Evolutionary conservation across 1,139 yeast genomes (phyloP).

Genomic region (Pichia sp.): DNA sequence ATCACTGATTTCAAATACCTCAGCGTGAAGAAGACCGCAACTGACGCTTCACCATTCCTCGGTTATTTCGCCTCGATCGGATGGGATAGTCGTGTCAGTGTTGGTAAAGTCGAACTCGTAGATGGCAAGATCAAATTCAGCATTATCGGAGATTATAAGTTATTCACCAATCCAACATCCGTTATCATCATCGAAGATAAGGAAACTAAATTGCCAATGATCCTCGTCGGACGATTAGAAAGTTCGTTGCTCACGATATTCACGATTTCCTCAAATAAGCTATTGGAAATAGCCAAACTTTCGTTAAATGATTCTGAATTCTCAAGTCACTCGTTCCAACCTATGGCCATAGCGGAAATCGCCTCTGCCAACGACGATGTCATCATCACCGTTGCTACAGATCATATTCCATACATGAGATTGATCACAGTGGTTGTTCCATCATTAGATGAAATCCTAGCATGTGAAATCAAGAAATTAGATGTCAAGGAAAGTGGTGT

Average conservation of each 20-base stretch:
- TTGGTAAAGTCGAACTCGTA: conserved; percentile 35
- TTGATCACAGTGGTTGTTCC: conserved; percentile 51
- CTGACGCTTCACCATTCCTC: conserved; percentile 17
- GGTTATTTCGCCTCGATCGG: conserved; percentile 57
- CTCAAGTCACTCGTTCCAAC: conserved; percentile 64
- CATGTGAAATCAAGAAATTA: neutral
- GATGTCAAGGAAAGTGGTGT: neutral
- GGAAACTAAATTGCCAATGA: conserved; percentile 31
- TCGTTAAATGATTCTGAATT: conserved; percentile 78
- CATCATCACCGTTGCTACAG: conserved; percentile 47
- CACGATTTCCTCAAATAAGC: conserved; percentile 20
- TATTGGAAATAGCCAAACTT: conserved; percentile 43
- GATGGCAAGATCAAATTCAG: conserved; percentile 10
- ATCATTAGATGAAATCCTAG: conserved; percentile 23
- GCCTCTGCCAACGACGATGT: conserved; percentile 1
- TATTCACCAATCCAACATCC: conserved; percentile 50
- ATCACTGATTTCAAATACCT: conserved; percentile 39
- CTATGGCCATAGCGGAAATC: conserved; percentile 44
- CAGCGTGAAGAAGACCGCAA: conserved; percentile 17
- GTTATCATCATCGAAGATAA: conserved; percentile 28
- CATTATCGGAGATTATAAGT: conserved; percentile 36
- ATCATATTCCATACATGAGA: conserved; percentile 77
- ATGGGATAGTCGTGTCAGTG: conserved; percentile 52
- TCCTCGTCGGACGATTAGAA: conserved; percentile 59
- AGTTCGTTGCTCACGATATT: conserved; percentile 56